Evolutionary conservation across 768 basidiomycete species (phyloP), one percentile per base, ranked within the genome.

Genomic region (Asterophora parasitica): DNA sequence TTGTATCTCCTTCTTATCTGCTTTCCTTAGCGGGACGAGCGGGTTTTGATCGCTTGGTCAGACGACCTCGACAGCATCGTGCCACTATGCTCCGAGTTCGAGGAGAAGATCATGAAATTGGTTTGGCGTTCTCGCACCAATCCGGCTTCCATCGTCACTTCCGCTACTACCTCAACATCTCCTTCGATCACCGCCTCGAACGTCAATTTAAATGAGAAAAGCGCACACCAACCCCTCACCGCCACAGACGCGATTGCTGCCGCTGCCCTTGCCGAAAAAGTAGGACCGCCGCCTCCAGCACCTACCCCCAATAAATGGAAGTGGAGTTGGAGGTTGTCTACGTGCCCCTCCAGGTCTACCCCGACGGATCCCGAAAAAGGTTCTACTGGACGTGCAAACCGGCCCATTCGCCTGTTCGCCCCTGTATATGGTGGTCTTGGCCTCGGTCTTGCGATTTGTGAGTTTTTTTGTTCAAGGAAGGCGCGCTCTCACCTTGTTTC

Each of bases 61-160:
- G 88, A 93, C 65, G 76, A 83, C 57, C 72, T 93, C 31, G 89
- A 92, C 61, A 72, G 69, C 52, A 85, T 94, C 55, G 83, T 93
- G 43, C 83, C 84, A 0, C 61, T 83, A n/a, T 82, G 76, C 61
- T 63, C 67, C 11, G 87, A 88, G 59, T 88, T 90, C 57, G 83
- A 89, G 53, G 75, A 80, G 19, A 83, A 82, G 68, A 53, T 77
- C 61, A 76, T 79, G 70, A 79, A 77, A 49, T 68, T 77, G 37
- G 72, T 77, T 40, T 80, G 78, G 78, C 65, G 74, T 39, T 65
- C 71, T 17, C 73, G 81, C 30, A 55, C 66, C 42, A 63, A 63
- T 2, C 56, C 62, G 7, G 58, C 69, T 5, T 75, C 76, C 12
- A 60, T 74, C 42, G 45, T 67, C 31, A 68, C 69, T n/a, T 68